Evolutionary conservation across 2,329 filamentous ascomycete genomes (phyloP), one percentile per base, ranked within the genome.

Genomic region (Epichloe festucae): DNA sequence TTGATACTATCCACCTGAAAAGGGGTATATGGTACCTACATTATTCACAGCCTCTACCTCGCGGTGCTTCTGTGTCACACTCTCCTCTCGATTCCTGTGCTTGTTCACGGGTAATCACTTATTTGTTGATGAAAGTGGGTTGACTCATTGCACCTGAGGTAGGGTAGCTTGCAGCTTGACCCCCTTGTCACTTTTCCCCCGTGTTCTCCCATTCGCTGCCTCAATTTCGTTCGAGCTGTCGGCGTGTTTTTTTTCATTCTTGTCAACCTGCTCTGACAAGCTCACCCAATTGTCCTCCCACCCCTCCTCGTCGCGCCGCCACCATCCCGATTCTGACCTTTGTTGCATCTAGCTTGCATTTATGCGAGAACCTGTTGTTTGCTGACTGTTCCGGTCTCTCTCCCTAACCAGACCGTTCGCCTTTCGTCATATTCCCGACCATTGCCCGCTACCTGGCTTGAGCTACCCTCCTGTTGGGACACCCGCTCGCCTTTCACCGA

Each of bases 301-400:
- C 52, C 47, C 57, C 53, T 53, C 51, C 48, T 50, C 36, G 41
- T 47, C 52, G 54, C 55, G 50, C 50, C 57, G 50, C 56, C 54
- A 54, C 55, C 55, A 54, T 55, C 53, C 56, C 52, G 49, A 57
- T 58, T 58, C 59, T 57, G 57, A 61, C 57, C 48, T 61, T 49
- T 50, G 60, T 59, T 65, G 60, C 59, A 62, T 59, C 57, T 54
- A 56, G 54, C 60, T 63, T 62, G 60, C 59, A 56, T 63, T 59
- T 58, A 64, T 62, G 62, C 62, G 62, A 65, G 56, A 62, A 56
- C 59, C 57, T 57, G 61, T 59, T 57, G 54, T 62, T 59, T 56
- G 57, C 60, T 62, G 60, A 65, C 61, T 49, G 46, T 46, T 45
- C 61, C 59, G 52, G 58, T 61, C 61, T 62, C 63, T 55, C 58